Evolutionary conservation across 805 yeast species (phyloP), one percentile per base, ranked within the genome.

Genomic region (Saccharomycopsis malanga): DNA sequence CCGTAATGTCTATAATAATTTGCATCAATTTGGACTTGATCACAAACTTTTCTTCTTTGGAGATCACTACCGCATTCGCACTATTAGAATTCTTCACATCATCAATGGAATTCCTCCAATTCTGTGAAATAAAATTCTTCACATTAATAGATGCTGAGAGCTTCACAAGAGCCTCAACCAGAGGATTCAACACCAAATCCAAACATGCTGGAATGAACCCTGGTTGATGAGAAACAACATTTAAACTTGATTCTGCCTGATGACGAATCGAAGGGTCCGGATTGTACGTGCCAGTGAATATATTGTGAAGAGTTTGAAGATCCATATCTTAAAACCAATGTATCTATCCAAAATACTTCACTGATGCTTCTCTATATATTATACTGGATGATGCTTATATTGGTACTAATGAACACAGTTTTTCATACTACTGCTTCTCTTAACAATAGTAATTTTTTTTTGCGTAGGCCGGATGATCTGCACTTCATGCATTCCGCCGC

Each of bases 171-270:
- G 65, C 63, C 4, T 77, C 68, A 14, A 73, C 78, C 15, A 72
- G 76, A 4, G 65, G 64, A 18, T 77, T 30, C 15, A 73, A 61
- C 17, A 87, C 71, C 44, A 88, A 81, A 59, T 86, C 91, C 40
- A 91, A 67, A 62, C 95, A 85, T 1, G 91, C 89, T 4, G 83
- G 83, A 34, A 87, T 66, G 59, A 89, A 89, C 4, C 95, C 95
- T 5, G 81, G 78, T 56, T 71, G 70, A 14, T 30, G 34, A 25
- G 40, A 32, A 17, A 49, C 35, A 14, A 23, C 18, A 3, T 61
- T 59, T 42, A 89, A 72, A 55, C 79, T 77, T 1, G 59, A 48
- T 64, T 91, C 97, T 0, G 96, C 93, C 44, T 76, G 75, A 44
- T 69, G 70, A 56, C 95, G 77, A 20, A 72, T 64, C 10, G 63